Percentiles rank a stretch among this genome's conserved stretches.
Evolutionary conservation across 768 basidiomycete species (phyloP).

Genomic region (Calocera viscosa): DNA sequence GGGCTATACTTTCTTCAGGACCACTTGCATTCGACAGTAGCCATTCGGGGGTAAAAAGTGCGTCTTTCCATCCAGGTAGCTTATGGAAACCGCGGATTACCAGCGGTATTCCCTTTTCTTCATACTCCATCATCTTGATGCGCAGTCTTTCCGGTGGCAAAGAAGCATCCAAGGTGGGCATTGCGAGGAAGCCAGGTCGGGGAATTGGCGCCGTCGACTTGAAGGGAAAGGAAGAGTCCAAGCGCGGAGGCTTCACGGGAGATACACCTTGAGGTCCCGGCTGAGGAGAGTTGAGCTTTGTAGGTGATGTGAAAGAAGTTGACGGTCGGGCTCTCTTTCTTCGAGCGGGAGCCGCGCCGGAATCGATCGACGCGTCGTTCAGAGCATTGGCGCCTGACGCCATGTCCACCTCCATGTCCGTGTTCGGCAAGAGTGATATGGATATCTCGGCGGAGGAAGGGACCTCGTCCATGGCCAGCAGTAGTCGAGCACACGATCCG

Average conservation of each 20-base stretch:
- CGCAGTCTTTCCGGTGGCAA: not conserved
- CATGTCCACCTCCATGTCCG: not conserved
- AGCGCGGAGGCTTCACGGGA: not conserved
- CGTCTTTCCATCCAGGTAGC: conserved; percentile 41
- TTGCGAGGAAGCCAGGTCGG: not conserved
- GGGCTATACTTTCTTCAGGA: conserved; percentile 19
- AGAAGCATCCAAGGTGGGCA: conserved; percentile 2
- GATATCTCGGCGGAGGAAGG: not conserved
- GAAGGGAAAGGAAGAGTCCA: not conserved
- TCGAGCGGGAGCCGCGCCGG: not conserved
- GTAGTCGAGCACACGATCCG: not conserved
- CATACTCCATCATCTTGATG: conserved; percentile 26
- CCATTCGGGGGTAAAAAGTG: conserved; percentile 46
- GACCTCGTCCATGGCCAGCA: not conserved
- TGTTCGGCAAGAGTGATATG: not conserved
- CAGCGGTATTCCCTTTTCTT: conserved; percentile 44
- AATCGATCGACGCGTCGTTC: not conserved
- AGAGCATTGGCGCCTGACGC: not conserved
- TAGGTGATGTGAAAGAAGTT: not conserved
- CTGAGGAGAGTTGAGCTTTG: not conserved
- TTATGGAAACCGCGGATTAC: conserved; percentile 52
- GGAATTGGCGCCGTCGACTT: conserved; percentile 2
- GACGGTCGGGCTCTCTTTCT: not conserved
- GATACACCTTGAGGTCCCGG: not conserved
- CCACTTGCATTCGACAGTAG: conserved; percentile 24